Percentiles rank a stretch among this genome's conserved stretches.
These are phyloP conservation scores for Chlorophyllum brunneum DNA, from an alignment of 768 basidiomycete species.

Conservation along the genomic window DNA sequence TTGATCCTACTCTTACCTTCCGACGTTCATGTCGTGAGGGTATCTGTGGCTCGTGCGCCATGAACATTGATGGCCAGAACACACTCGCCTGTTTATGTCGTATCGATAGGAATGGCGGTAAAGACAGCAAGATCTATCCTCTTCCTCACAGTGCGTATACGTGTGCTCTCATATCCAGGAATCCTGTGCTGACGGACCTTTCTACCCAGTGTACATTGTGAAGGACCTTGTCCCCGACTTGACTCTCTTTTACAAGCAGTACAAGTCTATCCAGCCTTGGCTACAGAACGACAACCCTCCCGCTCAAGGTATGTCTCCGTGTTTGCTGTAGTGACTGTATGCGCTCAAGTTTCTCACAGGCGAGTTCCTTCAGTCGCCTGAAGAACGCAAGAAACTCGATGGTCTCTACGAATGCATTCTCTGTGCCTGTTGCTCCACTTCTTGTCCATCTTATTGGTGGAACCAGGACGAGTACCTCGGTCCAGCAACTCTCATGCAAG, in stretches of 20 bases:
- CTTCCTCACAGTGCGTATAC: constrained; percentile 87
- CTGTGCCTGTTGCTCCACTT: constrained; percentile 96
- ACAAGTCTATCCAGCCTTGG: constrained; percentile 98
- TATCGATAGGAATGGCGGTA: constrained; percentile 72
- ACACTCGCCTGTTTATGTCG: constrained; percentile 96
- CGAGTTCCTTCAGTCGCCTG: constrained; percentile 87
- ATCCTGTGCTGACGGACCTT: background rate
- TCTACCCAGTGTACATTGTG: constrained; percentile 85
- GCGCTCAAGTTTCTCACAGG: constrained; percentile 23
- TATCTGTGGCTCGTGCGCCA: constrained; percentile 97
- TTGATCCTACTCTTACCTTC: constrained; percentile 96
- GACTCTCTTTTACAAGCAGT: constrained; percentile 96
- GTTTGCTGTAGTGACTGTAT: background rate
- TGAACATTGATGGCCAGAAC: constrained; percentile 99
- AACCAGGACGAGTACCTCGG: constrained; percentile 99
- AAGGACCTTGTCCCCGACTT: constrained; percentile 96
- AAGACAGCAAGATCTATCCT: constrained; percentile 91
- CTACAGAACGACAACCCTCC: constrained; percentile 92
- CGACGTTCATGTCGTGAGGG: constrained; percentile 91
- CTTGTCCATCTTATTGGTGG: constrained; percentile 99
- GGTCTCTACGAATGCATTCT: constrained; percentile 98
- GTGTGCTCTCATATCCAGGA: background rate
- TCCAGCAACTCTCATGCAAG: constrained; percentile 94
- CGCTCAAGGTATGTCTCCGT: constrained; percentile 44
- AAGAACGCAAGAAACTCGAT: constrained; percentile 92